Evolutionary conservation across 139 green algal genomes (phyloP).

Genomic region (Edaphochlamys debaryana): DNA sequence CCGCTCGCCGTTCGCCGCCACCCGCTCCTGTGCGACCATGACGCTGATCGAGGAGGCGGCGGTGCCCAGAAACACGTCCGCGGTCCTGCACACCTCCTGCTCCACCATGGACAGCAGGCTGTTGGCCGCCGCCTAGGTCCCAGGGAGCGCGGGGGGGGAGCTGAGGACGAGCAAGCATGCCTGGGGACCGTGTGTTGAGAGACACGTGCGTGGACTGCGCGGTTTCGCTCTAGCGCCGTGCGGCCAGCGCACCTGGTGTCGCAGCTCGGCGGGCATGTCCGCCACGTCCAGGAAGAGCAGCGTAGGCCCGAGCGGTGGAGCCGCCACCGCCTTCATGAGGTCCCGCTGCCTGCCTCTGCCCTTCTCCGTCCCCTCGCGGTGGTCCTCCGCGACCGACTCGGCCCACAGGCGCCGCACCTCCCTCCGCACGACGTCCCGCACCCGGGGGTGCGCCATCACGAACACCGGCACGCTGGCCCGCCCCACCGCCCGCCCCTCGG

Average conservation of each 20-base stretch:
- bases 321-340: no score
- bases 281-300: background rate
- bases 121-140: background rate
- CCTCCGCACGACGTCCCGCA: slow-evolving; percentile 12
- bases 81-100: background rate
- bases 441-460: slow-evolving; percentile 23
- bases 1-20: no score
- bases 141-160: no score
- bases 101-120: background rate
- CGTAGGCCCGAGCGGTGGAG: no score
- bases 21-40: slow-evolving; percentile 29
- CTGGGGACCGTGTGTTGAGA: no score
- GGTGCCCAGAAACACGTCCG: slow-evolving; percentile 13
- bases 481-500: background rate
- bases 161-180: no score
- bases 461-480: background rate
- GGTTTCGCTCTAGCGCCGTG: no score
- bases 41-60: slow-evolving; percentile 6
- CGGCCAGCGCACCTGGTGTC: background rate
- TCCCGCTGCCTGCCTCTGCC: no score
- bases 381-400: no score
- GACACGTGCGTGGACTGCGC: no score
- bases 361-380: no score
- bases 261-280: background rate
- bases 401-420: slow-evolving; percentile 19